Percentiles rank a stretch among this genome's conserved stretches.
phyloP scores from a whole-genome alignment of 495 filamentous ascomycete genomes.

The Penicillium pancosmium region DNA sequence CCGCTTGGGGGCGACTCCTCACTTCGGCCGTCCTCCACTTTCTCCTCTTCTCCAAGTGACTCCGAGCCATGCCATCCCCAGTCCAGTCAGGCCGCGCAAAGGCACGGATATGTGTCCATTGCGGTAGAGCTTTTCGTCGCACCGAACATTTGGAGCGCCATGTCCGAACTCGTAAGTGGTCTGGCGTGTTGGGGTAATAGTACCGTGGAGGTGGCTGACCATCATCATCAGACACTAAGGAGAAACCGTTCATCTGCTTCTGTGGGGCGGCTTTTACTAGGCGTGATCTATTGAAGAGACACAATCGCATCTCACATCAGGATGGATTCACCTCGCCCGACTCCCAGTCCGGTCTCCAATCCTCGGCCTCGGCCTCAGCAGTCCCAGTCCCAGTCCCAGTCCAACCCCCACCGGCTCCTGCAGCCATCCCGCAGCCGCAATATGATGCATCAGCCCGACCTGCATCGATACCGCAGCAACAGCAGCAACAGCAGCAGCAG shows the following conservation, averaged over 20 bases:
- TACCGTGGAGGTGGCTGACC: conserved; percentile 19
- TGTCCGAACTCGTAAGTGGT: conserved; percentile 53
- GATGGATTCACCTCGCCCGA: conserved; percentile 37
- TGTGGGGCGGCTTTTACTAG: conserved; percentile 57
- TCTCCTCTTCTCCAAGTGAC: conserved; percentile 29
- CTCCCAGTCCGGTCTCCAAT: conserved; percentile 28
- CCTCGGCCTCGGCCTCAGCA: too few species aligned
- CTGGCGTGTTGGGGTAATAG: conserved; percentile 28
- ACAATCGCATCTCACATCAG: conserved; percentile 49
- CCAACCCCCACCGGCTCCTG: conserved; percentile 18
- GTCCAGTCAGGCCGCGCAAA: conserved; percentile 38
- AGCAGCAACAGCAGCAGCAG: conserved; percentile 17
- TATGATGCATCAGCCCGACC: conserved; percentile 31
- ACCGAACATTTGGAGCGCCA: conserved; percentile 58
- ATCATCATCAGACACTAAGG: conserved; percentile 49
- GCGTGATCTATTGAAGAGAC: conserved; percentile 56
- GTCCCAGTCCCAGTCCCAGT: background rate
- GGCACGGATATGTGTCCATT: conserved; percentile 43
- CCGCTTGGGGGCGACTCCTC: conserved; percentile 21
- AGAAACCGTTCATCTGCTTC: conserved; percentile 57
- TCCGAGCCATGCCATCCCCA: conserved; percentile 40
- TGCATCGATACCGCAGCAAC: conserved; percentile 20
- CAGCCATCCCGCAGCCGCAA: conserved; percentile 21
- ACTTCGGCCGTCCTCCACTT: conserved; percentile 16
- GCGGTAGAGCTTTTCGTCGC: conserved; percentile 43